Percentiles rank a stretch among this genome's conserved stretches.
Conservation (phyloP, 495 filamentous ascomycete species). For the Umbilicaria muhlenbergii region DNA sequence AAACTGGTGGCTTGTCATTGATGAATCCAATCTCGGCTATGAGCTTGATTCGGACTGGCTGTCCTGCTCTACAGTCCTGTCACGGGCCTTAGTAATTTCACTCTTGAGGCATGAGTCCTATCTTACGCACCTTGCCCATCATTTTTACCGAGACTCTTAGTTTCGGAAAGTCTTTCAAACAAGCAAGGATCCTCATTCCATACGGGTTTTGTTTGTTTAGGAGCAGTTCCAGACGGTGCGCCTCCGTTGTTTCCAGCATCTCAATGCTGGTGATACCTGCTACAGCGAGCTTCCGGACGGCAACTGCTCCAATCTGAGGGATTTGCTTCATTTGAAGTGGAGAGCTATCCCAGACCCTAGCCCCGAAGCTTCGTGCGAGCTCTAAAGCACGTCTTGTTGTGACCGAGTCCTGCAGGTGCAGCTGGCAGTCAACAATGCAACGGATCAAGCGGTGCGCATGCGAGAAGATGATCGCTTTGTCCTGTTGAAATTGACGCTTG, state of each 20-base stretch:
- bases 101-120: slow-evolving; percentile 2
- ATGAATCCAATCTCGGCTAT: slow-evolving; percentile 55
- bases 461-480: slow-evolving; percentile 59
- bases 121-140: slow-evolving; percentile 25
- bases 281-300: slow-evolving; percentile 59
- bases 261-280: slow-evolving; percentile 58
- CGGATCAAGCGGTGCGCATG: slow-evolving; percentile 60
- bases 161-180: slow-evolving; percentile 58
- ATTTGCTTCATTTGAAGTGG: slow-evolving; percentile 79
- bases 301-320: slow-evolving; percentile 61
- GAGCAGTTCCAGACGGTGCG: slow-evolving; percentile 58
- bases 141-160: slow-evolving; percentile 43
- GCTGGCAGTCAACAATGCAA: slow-evolving; percentile 76
- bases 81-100: no score
- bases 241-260: slow-evolving; percentile 48
- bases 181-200: slow-evolving; percentile 50
- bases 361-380: slow-evolving; percentile 60
- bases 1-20: slow-evolving; percentile 46
- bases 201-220: slow-evolving; percentile 73
- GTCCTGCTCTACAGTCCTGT: slow-evolving; percentile 24
- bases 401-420: slow-evolving; percentile 48
- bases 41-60: slow-evolving; percentile 40
- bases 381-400: slow-evolving; percentile 58
- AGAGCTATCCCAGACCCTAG: slow-evolving; percentile 74
- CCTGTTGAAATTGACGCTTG: slow-evolving; percentile 45